These are phyloP conservation scores for Fomitopsis serialis DNA, from an alignment of 768 basidiomycete genomes.

Conservation along the genomic window DNA sequence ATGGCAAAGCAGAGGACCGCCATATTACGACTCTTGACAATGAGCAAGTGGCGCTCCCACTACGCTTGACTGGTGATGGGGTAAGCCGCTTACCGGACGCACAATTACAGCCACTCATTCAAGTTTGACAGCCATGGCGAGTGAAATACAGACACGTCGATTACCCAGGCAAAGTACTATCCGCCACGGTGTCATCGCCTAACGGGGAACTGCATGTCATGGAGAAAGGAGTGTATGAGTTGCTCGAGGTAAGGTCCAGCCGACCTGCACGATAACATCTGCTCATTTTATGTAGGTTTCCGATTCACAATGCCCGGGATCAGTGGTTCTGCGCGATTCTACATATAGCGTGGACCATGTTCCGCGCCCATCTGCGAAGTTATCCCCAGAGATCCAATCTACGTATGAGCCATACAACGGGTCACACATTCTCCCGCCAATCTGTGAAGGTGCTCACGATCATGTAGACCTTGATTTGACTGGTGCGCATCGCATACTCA, in stretches of 20 bases:
- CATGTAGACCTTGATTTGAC: conserved; percentile 81
- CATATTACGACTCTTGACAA: conserved; percentile 67
- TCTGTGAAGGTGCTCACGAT: conserved; percentile 79
- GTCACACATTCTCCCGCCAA: conserved; percentile 66
- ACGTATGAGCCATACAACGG: conserved; percentile 60
- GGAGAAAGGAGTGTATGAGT: conserved; percentile 72
- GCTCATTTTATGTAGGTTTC: conserved; percentile 44
- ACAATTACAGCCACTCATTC: conserved; percentile 1
- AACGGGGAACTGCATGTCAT: conserved; percentile 73
- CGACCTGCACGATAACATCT: not conserved
- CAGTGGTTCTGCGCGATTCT: conserved; percentile 51
- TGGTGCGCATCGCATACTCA: conserved; percentile 34
- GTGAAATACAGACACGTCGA: conserved; percentile 63
- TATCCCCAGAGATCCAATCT: conserved; percentile 55
- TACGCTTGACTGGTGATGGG: conserved; percentile 87
- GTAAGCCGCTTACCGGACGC: conserved; percentile 40
- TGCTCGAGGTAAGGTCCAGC: conserved; percentile 43
- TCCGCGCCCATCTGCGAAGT: conserved; percentile 66
- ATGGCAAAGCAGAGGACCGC: conserved; percentile 55
- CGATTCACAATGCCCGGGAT: conserved; percentile 84
- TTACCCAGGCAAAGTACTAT: conserved; percentile 33
- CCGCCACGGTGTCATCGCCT: conserved; percentile 44
- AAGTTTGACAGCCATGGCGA: conserved; percentile 70
- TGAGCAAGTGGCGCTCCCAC: conserved; percentile 65
- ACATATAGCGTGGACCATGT: conserved; percentile 76